Conservation (phyloP, 345 rosid genomes). For the Murraya koenigii region DNA sequence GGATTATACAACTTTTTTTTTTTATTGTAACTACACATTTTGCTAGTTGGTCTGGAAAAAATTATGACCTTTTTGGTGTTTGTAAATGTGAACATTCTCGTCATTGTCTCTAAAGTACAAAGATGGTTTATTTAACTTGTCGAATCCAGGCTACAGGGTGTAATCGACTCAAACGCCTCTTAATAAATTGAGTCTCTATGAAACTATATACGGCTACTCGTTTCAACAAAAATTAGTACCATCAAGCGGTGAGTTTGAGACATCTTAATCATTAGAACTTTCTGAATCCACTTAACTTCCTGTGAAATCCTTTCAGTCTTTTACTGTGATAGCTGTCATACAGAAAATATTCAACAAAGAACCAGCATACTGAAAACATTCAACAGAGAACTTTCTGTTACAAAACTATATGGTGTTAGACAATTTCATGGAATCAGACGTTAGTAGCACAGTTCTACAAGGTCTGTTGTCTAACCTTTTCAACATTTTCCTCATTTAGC, state of each 20-base stretch:
- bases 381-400: background rate
- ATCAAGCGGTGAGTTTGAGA: background rate
- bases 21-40: background rate
- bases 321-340: background rate
- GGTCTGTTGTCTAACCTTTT: slow-evolving; percentile 50
- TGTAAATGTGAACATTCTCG: background rate
- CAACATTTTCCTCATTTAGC: slow-evolving; percentile 70
- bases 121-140: background rate
- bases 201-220: background rate
- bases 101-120: background rate
- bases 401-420: background rate
- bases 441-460: background rate
- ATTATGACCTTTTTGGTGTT: background rate
- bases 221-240: background rate
- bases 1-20: no score
- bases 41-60: background rate
- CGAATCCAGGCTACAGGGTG: background rate
- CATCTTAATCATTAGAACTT: background rate
- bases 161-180: background rate
- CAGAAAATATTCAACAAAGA: background rate
- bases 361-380: no score
- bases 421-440: background rate
- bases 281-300: background rate
- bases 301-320: background rate
- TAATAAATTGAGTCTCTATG: background rate